Percentiles rank a stretch among this genome's conserved stretches.
Evolutionary conservation across 129 eudicot species (phyloP).

Genomic region (Silybum marianum): DNA sequence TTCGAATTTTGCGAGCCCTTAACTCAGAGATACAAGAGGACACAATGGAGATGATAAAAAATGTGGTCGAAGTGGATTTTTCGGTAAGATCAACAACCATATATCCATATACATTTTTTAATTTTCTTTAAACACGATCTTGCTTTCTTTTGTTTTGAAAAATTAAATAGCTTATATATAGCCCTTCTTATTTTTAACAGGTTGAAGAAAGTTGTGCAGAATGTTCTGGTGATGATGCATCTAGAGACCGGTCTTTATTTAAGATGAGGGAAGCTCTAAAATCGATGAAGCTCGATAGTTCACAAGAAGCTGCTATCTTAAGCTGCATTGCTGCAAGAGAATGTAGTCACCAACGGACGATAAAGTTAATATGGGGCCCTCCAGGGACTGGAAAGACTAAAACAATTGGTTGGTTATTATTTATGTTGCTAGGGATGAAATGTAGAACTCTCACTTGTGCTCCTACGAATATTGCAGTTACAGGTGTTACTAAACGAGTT

Average conservation of each 20-base stretch:
- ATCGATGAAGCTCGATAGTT: constrained; percentile 40
- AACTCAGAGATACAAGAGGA: constrained; percentile 28
- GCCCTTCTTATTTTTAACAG: constrained; percentile 11
- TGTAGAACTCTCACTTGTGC: constrained; percentile 65
- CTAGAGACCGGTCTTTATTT: not conserved
- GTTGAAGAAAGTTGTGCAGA: constrained; percentile 31
- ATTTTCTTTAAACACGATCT: too few species aligned
- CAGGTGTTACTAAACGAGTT: constrained; percentile 45
- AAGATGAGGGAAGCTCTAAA: constrained; percentile 9
- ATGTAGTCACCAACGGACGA: constrained; percentile 31
- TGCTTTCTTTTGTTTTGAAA: not conserved
- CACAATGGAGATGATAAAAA: constrained; percentile 38
- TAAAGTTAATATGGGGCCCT: constrained; percentile 77
- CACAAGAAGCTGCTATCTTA: constrained; percentile 55
- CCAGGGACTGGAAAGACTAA: constrained; percentile 84
- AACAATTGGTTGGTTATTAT: constrained; percentile 42
- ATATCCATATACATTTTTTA: too few species aligned
- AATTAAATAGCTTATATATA: too few species aligned
- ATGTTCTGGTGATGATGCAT: not conserved
- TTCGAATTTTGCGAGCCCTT: constrained; percentile 67
- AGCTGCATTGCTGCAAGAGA: constrained; percentile 40
- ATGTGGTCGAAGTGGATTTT: constrained; percentile 36
- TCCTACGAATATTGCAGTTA: constrained; percentile 67
- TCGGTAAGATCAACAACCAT: constrained; percentile 37
- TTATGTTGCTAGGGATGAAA: constrained; percentile 38